Conservation (phyloP, 1,139 yeast genomes). For the Sugiyamaella japonica region DNA sequence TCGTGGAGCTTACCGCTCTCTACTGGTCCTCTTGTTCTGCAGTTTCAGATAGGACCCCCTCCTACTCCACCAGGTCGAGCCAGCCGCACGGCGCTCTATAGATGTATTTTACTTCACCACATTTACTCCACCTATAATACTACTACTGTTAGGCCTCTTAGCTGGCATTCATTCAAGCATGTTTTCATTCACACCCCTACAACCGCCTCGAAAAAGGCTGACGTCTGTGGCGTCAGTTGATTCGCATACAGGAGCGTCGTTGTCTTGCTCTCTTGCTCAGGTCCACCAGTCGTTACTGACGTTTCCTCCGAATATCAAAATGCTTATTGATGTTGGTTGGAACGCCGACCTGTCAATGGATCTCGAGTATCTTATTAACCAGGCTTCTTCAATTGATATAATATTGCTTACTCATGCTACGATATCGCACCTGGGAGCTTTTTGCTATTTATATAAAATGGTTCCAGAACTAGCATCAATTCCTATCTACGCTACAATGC, state of each 20-base stretch:
- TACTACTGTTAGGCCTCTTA: background rate
- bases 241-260: background rate
- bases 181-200: conserved; percentile 14
- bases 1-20: too few species aligned
- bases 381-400: conserved; percentile 42
- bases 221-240: conserved; percentile 8
- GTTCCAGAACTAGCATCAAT: conserved; percentile 66
- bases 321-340: conserved; percentile 46
- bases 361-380: conserved; percentile 30
- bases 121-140: background rate
- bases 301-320: conserved; percentile 30
- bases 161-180: background rate
- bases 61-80: too few species aligned
- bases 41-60: too few species aligned
- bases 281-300: conserved; percentile 35
- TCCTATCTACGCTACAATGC: conserved; percentile 84
- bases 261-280: conserved; percentile 8
- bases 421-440: conserved; percentile 78
- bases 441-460: conserved; percentile 60
- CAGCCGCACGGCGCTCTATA: background rate
- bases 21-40: too few species aligned
- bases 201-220: conserved; percentile 8
- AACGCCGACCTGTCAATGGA: conserved; percentile 34
- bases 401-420: conserved; percentile 86
- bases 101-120: background rate